Percentiles rank a stretch among this genome's conserved stretches.
phyloP scores from a whole-genome alignment of 2,329 filamentous ascomycete genomes.

The Fusarium palustre region DNA sequence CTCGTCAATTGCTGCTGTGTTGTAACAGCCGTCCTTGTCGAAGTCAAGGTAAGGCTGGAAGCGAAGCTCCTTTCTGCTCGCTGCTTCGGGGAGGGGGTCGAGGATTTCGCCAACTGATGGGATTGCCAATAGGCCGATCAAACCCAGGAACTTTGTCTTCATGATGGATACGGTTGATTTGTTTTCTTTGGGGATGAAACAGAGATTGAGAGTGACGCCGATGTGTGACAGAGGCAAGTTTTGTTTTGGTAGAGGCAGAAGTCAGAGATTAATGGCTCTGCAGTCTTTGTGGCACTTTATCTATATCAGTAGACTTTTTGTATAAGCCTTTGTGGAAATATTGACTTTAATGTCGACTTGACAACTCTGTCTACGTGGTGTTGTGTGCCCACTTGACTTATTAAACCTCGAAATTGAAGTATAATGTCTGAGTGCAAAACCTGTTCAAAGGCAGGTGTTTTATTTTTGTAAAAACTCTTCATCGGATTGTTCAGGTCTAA shows the following conservation, averaged over 20 bases:
- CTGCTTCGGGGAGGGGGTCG: background rate
- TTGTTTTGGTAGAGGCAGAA: fast-evolving
- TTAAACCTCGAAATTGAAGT: no score
- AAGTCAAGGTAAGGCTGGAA: constrained; percentile 5
- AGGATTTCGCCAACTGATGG: background rate
- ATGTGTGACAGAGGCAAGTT: background rate
- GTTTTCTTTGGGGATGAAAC: fast-evolving
- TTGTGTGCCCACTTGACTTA: no score
- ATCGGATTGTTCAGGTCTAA: no score
- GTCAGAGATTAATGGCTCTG: background rate
- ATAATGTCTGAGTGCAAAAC: no score
- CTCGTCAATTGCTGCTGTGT: background rate
- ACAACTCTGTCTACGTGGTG: no score
- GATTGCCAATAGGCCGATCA: background rate
- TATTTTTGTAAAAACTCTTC: no score
- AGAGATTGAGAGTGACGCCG: fast-evolving
- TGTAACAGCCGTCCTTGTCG: background rate
- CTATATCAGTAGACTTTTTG: background rate
- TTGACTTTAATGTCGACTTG: background rate
- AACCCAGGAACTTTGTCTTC: background rate
- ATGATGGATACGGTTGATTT: background rate
- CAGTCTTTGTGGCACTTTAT: background rate
- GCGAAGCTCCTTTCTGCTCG: background rate
- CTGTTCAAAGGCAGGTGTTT: no score
- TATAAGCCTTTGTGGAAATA: background rate